Base-by-base conservation (phyloP, 2,329 filamentous ascomycete genomes). In the Bisporella sp. region DNA sequence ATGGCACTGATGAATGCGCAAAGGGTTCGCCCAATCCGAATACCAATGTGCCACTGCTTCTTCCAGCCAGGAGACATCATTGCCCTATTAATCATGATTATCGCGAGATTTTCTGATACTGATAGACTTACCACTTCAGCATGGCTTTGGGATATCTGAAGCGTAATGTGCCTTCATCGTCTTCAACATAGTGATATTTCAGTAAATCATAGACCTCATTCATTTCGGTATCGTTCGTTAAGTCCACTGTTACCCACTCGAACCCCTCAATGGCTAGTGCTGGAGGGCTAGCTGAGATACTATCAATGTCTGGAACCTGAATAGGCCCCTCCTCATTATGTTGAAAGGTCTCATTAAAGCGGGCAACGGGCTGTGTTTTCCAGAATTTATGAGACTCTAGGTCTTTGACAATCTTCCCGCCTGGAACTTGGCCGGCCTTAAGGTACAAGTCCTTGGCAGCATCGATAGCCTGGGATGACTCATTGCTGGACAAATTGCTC, bases 351-450 rank as follows among this genome's bases (percentile, higher is more conserved):
- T 84, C 73, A 62, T 78, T 84, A 64, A 97, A 96, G 64, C 84
- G 85, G 46, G 89, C 87, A 52, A 99, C 93, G 0, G 93, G 93
- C 69, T 99, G 93, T 44, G 93, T 99, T 68, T 89, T 84, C 93
- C 93, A 99, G 73, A 99, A 99, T 71, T 95, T 96, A 77, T 97
- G 96, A 52, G 85, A 88, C 5, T 85, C 90, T 89, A 96, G 96
- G 65, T 96, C 91, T 73, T 96, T 96, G 61, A 82, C 84, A 64
- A 95, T 95, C 76, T 93, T 95, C 50, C 87, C 87, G 54, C 81
- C 83, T 6, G 88, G 75, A n/a, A 90, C 85, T 62, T 88, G 69
- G 0, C 85, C 85, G 1, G 85, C 87, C 77, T 89, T 80, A 64
- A 88, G 79, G 55, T 89, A 84, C 64, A 84, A 21, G 21, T 21